These are phyloP conservation scores for Nasturtium officinale DNA, from an alignment of 345 rosid species.

Conservation along the genomic window DNA sequence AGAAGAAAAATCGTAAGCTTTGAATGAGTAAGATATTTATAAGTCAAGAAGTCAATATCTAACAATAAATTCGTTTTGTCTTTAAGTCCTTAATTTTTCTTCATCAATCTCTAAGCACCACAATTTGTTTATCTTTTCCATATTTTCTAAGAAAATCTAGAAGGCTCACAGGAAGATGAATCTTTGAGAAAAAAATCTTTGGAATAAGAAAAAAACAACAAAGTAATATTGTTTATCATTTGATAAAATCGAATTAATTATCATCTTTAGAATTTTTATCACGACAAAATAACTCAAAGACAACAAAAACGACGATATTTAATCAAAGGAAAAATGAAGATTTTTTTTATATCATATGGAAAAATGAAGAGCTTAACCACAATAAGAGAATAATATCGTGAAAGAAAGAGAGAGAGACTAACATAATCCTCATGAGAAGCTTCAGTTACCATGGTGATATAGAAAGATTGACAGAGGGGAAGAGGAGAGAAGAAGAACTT, in stretches of 20 bases:
- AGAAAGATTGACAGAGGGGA: slow-evolving; percentile 8
- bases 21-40: not conserved
- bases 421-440: slow-evolving; percentile 36
- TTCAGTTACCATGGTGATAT: slow-evolving; percentile 42
- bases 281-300: not conserved
- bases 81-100: slow-evolving; percentile 18
- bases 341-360: not conserved
- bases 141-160: not conserved
- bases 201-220: not conserved
- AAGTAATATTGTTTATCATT: not conserved
- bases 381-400: not conserved
- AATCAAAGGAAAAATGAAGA: not conserved
- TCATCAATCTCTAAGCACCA: slow-evolving; percentile 19
- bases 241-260: not conserved
- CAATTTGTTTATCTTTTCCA: not conserved
- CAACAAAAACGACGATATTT: not conserved
- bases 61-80: slow-evolving; percentile 4
- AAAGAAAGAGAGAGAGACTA: slow-evolving; percentile 28
- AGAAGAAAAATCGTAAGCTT: slow-evolving; percentile 11
- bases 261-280: not conserved
- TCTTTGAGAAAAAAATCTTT: not conserved
- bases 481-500: slow-evolving; percentile 32
- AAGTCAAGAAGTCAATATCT: slow-evolving; percentile 26
- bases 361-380: slow-evolving; percentile 28
- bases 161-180: not conserved